Evolutionary conservation across 108 stramenopile species (phyloP), one percentile per base, ranked within the genome.

Genomic region (Schizochytrium sp.): DNA sequence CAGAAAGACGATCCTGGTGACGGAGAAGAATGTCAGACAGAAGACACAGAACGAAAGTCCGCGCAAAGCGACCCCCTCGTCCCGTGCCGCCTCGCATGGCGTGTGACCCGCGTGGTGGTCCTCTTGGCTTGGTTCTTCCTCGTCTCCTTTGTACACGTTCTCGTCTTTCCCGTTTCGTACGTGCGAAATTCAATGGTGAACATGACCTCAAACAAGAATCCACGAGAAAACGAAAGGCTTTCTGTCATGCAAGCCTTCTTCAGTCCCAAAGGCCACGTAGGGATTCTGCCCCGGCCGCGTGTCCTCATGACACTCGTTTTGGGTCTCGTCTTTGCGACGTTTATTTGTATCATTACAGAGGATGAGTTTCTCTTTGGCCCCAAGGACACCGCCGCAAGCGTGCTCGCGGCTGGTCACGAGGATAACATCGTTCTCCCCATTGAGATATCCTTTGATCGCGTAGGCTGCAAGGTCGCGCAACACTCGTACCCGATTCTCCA

Each of bases 171-270:
- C 44, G 45, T 23, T n/a, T 83, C 76, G 0, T 83, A 83, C 51
- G 51, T 83, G 48, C 45, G 76, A 6, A 47, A 83, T 45, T 83
- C 76, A 6, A 83, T 83, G 76, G 51, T 83, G 48, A 83, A 83
- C 76, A 25, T 6, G 25, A 16, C 51, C n/a, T 53, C 48, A 23
- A 47, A 23, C 48, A 83, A 23, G n/a, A 21, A 12, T 6, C 8
- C 48, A 12, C 18, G 28, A 23, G 28, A 83, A 6, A 12, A 6
- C 51, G 76, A 6, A 3, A 21, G 23, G n/a, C n/a, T 53, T 0
- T 53, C 76, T 34, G 76, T 53, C 45, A 83, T 83, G 76, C 76
- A 83, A 23, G 76, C 44, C 25, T 83, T 83, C 51, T 83, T 83
- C 51, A 23, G 76, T 6, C 51, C 76, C 1, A 83, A 83, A 83